These are phyloP conservation scores for Carallia pectinifolia DNA, from an alignment of 345 rosid genomes.

Conservation along the genomic window DNA sequence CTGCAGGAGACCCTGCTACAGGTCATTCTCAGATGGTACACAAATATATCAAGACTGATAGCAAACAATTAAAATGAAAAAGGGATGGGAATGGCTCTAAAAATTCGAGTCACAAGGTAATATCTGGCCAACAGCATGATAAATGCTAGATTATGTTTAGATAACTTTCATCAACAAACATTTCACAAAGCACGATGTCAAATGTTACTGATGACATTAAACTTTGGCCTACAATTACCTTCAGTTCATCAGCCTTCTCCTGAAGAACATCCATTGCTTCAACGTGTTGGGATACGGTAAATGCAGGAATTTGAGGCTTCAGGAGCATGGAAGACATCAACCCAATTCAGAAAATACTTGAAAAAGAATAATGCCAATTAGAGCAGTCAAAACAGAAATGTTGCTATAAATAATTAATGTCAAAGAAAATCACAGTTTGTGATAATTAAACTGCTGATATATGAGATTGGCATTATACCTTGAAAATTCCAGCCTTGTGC, in stretches of 20 bases:
- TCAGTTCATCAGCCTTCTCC: slow-evolving; percentile 46
- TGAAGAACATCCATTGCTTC: slow-evolving; percentile 84
- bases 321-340: slow-evolving; percentile 53
- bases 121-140: too few relatives aligned
- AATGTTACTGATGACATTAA: not conserved
- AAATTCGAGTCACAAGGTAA: too few relatives aligned
- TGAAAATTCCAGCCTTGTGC: slow-evolving; percentile 91
- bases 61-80: too few relatives aligned
- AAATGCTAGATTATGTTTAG: too few relatives aligned
- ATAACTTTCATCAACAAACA: not conserved
- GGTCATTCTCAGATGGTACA: too few relatives aligned
- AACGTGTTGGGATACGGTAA: slow-evolving; percentile 66
- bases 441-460: slow-evolving; percentile 13
- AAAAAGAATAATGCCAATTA: slow-evolving; percentile 36
- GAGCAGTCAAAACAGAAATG: slow-evolving; percentile 24
- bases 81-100: too few relatives aligned
- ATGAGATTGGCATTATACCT: slow-evolving; percentile 48
- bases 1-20: too few relatives aligned
- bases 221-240: slow-evolving; percentile 35
- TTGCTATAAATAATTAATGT: slow-evolving; percentile 15
- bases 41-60: too few relatives aligned
- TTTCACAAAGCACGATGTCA: not conserved
- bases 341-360: slow-evolving; percentile 46
- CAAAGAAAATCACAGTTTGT: slow-evolving; percentile 14
- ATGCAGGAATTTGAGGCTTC: slow-evolving; percentile 89